phyloP scores from a whole-genome alignment of 164 flowering plant genomes.

The Nymphaea colorata region DNA sequence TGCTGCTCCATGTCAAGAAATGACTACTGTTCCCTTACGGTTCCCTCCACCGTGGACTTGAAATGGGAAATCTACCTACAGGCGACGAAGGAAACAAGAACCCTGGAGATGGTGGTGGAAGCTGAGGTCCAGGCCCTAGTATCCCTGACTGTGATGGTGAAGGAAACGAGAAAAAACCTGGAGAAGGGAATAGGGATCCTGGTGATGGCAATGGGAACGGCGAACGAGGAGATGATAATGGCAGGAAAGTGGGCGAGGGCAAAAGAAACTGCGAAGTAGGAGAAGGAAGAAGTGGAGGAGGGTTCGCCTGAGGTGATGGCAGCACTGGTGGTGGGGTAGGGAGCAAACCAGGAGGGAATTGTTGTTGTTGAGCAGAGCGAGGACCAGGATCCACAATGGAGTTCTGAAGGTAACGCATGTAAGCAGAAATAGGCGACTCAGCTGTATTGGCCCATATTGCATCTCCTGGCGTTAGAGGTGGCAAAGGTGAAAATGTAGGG shows the following conservation, averaged over 20 bases:
- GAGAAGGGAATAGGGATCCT: slow-evolving; percentile 58
- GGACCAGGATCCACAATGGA: slow-evolving; percentile 45
- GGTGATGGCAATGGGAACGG: slow-evolving; percentile 82
- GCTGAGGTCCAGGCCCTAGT: slow-evolving; percentile 88
- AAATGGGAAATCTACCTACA: slow-evolving; percentile 52
- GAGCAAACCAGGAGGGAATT: slow-evolving; percentile 27
- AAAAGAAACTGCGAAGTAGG: slow-evolving; percentile 71
- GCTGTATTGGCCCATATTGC: slow-evolving; percentile 38
- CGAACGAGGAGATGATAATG: slow-evolving; percentile 66
- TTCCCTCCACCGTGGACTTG: slow-evolving; percentile 88
- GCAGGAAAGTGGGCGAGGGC: slow-evolving; percentile 73
- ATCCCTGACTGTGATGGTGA: slow-evolving; percentile 65
- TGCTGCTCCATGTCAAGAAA: neutral
- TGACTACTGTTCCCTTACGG: slow-evolving; percentile 39
- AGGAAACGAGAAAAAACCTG: slow-evolving; percentile 36
- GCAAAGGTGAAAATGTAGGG: slow-evolving; percentile 20
- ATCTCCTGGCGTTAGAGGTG: slow-evolving; percentile 27
- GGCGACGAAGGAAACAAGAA: slow-evolving; percentile 64
- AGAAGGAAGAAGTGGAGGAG: slow-evolving; percentile 54
- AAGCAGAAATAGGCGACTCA: slow-evolving; percentile 85
- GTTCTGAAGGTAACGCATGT: slow-evolving; percentile 79
- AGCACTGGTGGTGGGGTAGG: slow-evolving; percentile 31
- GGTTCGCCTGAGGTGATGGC: slow-evolving; percentile 14
- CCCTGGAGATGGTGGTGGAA: slow-evolving; percentile 67
- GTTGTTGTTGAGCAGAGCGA: slow-evolving; percentile 13